A percentile compares a stretch with the other conserved stretches of the same genome.
Evolutionary conservation across 139 green algal genomes (phyloP).

Genomic region (Spirogloea muscicola): DNA sequence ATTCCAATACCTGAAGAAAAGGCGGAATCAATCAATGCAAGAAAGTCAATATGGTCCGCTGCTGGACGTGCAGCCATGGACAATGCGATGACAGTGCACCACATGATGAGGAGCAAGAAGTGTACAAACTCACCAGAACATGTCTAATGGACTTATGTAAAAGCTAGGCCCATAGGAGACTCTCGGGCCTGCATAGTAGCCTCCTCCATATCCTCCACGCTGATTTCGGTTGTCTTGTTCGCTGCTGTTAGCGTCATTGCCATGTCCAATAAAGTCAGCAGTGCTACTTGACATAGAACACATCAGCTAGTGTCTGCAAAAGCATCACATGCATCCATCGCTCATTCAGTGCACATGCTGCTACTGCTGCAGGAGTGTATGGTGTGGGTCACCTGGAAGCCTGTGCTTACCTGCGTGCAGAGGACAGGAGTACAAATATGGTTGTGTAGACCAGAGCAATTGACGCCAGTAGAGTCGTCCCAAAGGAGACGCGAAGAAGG

Average conservation of each 20-base stretch:
- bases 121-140: conserved; percentile 45
- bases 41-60: too few relatives aligned
- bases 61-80: too few relatives aligned
- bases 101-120: too few relatives aligned
- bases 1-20: conserved; percentile 62
- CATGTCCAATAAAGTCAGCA: not conserved
- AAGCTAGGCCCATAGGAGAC: conserved; percentile 41
- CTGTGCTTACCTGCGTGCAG: conserved; percentile 22
- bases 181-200: conserved; percentile 22
- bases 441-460: conserved; percentile 73
- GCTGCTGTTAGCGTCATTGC: too few relatives aligned
- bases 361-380: too few relatives aligned
- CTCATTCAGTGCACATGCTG: not conserved
- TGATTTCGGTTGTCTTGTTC: conserved; percentile 34
- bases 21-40: too few relatives aligned
- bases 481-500: conserved; percentile 75
- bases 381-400: too few relatives aligned
- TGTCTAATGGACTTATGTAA: conserved; percentile 50
- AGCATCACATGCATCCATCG: not conserved
- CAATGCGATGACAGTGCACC: too few relatives aligned
- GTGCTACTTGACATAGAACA: not conserved
- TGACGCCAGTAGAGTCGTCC: conserved; percentile 75
- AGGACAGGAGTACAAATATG: conserved; percentile 66
- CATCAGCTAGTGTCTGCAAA: too few relatives aligned
- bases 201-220: conserved; percentile 15